Conservation (phyloP, 768 basidiomycete genomes). For the Pleurotus tuoliensis region DNA sequence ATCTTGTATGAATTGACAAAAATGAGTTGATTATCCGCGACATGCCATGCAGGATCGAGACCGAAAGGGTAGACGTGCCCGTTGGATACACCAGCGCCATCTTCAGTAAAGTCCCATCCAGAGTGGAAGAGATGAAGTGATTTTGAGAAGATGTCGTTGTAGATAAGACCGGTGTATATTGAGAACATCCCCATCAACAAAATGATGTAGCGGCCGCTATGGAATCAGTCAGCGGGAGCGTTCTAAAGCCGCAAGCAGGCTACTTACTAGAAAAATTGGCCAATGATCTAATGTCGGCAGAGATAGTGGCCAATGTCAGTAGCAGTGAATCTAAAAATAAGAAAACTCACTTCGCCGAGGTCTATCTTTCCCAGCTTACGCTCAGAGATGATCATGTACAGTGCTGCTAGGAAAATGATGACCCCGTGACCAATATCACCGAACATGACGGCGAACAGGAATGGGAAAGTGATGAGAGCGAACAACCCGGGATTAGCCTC, state of each 20-base stretch:
- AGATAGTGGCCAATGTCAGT: conserved; percentile 3
- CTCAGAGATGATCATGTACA: conserved; percentile 87
- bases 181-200: conserved; percentile 97
- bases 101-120: conserved; percentile 75
- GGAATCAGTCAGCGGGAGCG: conserved; percentile 10
- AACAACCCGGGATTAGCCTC: conserved; percentile 97
- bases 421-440: conserved; percentile 97
- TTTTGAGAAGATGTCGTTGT: conserved; percentile 99
- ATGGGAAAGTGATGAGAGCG: conserved; percentile 91
- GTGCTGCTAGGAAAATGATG: conserved; percentile 72
- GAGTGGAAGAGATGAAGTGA: conserved; percentile 84
- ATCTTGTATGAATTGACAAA: conserved; percentile 99
- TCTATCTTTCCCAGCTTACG: conserved; percentile 68
- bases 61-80: conserved; percentile 89
- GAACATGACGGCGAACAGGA: conserved; percentile 99
- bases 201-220: conserved; percentile 96
- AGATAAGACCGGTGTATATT: conserved; percentile 93
- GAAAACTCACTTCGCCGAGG: conserved; percentile 62
- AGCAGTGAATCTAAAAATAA: background rate
- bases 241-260: background rate
- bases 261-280: conserved; percentile 90
- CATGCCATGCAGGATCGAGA: conserved; percentile 94
- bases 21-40: conserved; percentile 83
- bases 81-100: conserved; percentile 43
- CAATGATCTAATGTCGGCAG: conserved; percentile 53